Base-by-base conservation (phyloP, 1,139 yeast genomes). In the Kodamaea suecica region DNA sequence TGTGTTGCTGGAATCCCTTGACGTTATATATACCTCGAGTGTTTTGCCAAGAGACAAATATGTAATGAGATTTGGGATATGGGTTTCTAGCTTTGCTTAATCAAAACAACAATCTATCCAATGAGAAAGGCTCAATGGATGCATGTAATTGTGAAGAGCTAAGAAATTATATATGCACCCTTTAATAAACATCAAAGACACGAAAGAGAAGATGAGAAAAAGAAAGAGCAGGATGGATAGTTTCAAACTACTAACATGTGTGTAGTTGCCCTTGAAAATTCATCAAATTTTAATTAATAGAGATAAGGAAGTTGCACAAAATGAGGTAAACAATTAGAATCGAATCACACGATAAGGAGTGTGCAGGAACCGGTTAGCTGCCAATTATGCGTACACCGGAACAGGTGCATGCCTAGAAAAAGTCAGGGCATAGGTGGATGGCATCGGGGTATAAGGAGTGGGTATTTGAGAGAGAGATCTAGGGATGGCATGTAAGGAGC, bases 261-360 rank as follows among this genome's bases (percentile, higher is more conserved):
- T 5, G 5, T 15, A 25, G 10, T 10, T 23, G 13, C 26, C 26
- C n/a, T 23, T 23, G 7, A n/a, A 9, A 11, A 7, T 23, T 6
- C 5, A 23, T 5, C 7, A 23, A 23, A 11, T 12, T 17, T 8
- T 5, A 25, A 25, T 25, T 25, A 6, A 25, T n/a, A n/a, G n/a
- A 16, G 38, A 35, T 35, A 35, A 35, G 38, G 8, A 14, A 14
- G 20, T 35, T 2, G 6, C 38, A 35, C 38, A 35, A 35, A 35
- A 14, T 11, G 21, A 21, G n/a, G n/a, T n/a, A 19, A 23, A 13
- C 7, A 8, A 8, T 13, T 3, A 11, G n/a, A n/a, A n/a, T n/a
- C n/a, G n/a, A n/a, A n/a, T n/a, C n/a, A 5, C 31, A 30, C 17
- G 37, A 34, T 34, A 34, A 34, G 36, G 33, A 21, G 12, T 33